A percentile compares a stretch with the other conserved stretches of the same genome.
Conservation (phyloP, 331 rosid genomes). For the Quercus lobata region DNA sequence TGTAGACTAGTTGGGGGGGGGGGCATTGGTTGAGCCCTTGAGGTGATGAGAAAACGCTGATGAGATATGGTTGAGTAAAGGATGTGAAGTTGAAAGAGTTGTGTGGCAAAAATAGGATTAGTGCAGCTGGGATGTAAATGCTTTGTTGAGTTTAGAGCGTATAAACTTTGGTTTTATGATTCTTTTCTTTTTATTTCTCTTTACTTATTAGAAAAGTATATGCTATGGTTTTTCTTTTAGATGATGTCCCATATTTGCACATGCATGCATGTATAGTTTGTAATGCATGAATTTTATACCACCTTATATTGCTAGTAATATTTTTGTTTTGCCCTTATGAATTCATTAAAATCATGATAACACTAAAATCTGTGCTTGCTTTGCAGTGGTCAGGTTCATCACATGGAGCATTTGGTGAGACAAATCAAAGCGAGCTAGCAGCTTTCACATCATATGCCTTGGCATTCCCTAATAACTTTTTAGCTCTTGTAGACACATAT, state of each 20-base stretch:
- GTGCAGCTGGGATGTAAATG: neutral
- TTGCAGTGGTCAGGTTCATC: slow-evolving; percentile 66
- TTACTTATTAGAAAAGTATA: neutral
- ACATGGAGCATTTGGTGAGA: slow-evolving; percentile 63
- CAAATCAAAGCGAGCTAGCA: slow-evolving; percentile 92
- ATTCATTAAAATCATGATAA: neutral
- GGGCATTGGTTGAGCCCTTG: neutral
- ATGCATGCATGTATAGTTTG: neutral
- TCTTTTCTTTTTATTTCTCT: neutral
- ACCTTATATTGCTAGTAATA: neutral
- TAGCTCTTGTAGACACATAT: slow-evolving; percentile 94
- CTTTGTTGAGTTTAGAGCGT: neutral
- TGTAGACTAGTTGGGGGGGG: neutral
- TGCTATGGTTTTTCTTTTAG: too few species aligned
- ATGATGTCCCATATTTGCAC: neutral
- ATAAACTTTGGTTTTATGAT: neutral
- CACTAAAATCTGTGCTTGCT: slow-evolving; percentile 12
- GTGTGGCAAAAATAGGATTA: neutral
- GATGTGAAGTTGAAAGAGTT: slow-evolving; percentile 2
- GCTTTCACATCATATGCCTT: slow-evolving; percentile 92
- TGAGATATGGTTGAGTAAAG: neutral
- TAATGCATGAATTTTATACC: neutral
- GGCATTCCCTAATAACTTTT: slow-evolving; percentile 85
- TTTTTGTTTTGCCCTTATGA: neutral
- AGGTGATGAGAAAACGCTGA: neutral